These are phyloP conservation scores for Crithidia bombi DNA, from an alignment of 208 protist species.

Conservation along the genomic window DNA sequence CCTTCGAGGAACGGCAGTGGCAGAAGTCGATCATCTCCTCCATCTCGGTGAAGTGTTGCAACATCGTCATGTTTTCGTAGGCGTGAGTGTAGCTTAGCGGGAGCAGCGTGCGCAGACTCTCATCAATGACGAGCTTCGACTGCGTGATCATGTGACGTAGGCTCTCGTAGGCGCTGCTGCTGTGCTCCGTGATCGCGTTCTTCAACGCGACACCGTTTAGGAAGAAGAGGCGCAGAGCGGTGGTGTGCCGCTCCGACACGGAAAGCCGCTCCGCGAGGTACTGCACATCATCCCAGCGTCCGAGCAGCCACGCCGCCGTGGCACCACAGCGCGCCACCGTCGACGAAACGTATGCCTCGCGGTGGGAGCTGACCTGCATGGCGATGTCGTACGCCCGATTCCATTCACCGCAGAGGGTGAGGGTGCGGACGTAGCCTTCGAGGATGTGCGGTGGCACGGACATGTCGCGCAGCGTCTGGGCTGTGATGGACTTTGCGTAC, in stretches of 20 bases:
- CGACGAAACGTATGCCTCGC: constrained; percentile 44
- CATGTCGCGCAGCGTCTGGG: constrained; percentile 39
- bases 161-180: constrained; percentile 35
- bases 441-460: constrained; percentile 43
- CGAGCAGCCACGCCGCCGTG: constrained; percentile 85
- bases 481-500: constrained; percentile 66
- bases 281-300: constrained; percentile 80
- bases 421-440: constrained; percentile 86
- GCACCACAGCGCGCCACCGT: constrained; percentile 80
- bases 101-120: constrained; percentile 86
- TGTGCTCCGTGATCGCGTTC: constrained; percentile 44
- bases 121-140: constrained; percentile 83
- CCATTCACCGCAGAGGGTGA: constrained; percentile 91
- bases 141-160: constrained; percentile 58
- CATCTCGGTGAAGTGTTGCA: constrained; percentile 99
- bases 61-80: constrained; percentile 96
- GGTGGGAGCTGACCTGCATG: constrained; percentile 44
- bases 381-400: constrained; percentile 65
- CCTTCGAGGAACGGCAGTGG: constrained; percentile 56
- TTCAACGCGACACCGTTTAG: constrained; percentile 66
- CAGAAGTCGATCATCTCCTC: constrained; percentile 97
- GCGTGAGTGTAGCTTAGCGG: constrained; percentile 89
- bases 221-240: constrained; percentile 74
- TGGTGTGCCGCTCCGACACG: constrained; percentile 69
- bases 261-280: constrained; percentile 77